phyloP scores from a whole-genome alignment of 176 grass and related monocot species.

The Musa schizocarpa region DNA sequence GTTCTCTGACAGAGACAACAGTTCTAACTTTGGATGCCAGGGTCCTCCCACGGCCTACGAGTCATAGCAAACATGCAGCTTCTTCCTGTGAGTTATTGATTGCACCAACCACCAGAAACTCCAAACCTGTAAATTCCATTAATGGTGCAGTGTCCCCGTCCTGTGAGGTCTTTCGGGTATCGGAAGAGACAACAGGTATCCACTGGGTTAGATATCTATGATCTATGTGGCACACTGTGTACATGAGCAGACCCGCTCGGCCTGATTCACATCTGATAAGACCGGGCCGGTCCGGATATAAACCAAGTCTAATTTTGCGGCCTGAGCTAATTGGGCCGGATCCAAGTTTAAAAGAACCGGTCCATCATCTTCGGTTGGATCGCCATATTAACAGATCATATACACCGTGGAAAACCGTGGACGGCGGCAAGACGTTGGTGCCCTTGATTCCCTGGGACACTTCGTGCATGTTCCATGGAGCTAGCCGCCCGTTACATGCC shows the following conservation, averaged over 20 bases:
- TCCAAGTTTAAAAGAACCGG: neutral
- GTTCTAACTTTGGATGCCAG: neutral
- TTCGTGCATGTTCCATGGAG: too few relatives aligned
- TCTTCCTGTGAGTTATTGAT: neutral
- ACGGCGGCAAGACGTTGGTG: neutral
- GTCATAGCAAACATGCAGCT: neutral
- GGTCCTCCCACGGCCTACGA: neutral
- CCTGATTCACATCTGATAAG: too few relatives aligned
- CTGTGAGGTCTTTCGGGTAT: neutral
- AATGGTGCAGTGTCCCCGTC: neutral
- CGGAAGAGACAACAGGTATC: too few relatives aligned
- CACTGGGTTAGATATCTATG: too few relatives aligned
- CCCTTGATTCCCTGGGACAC: too few relatives aligned
- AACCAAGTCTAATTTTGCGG: too few relatives aligned
- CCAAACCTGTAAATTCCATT: neutral
- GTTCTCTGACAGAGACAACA: neutral
- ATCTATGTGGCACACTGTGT: too few relatives aligned
- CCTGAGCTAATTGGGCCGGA: neutral
- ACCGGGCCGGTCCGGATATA: too few relatives aligned
- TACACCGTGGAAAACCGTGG: neutral
- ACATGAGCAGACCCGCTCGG: too few relatives aligned
- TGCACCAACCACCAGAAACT: neutral
- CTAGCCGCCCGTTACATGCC: too few relatives aligned
- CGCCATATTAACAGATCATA: neutral
- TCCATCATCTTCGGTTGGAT: neutral